Evolutionary conservation across 2,329 filamentous ascomycete species (phyloP).

Genomic region (Aureobasidium sp.): DNA sequence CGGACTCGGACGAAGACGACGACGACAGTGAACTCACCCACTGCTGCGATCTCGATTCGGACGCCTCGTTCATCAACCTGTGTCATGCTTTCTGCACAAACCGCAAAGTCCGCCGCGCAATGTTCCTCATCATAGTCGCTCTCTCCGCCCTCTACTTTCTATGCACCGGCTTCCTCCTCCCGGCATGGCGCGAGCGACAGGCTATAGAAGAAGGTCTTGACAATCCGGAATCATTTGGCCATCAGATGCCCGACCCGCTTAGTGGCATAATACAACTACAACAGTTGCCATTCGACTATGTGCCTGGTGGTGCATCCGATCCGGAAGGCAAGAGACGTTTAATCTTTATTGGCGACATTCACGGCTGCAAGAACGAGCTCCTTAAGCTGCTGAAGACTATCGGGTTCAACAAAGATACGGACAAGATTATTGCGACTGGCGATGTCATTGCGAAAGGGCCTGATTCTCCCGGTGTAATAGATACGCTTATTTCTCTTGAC

Average conservation of each 20-base stretch:
- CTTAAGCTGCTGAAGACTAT: slow-evolving; percentile 58
- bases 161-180: slow-evolving; percentile 33
- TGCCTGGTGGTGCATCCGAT: slow-evolving; percentile 29
- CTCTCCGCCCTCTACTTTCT: slow-evolving; percentile 26
- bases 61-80: slow-evolving; percentile 24
- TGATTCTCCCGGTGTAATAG: slow-evolving; percentile 69
- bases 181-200: slow-evolving; percentile 29
- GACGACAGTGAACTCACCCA: slow-evolving; percentile 10
- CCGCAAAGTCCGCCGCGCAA: slow-evolving; percentile 24
- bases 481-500: slow-evolving; percentile 62
- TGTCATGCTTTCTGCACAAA: slow-evolving; percentile 18
- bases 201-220: slow-evolving; percentile 30
- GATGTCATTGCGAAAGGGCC: slow-evolving; percentile 84
- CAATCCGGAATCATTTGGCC: slow-evolving; percentile 24
- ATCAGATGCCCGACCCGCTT: slow-evolving; percentile 15
- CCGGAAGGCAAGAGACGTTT: slow-evolving; percentile 49
- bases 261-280: slow-evolving; percentile 43
- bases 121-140: slow-evolving; percentile 28
- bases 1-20: slow-evolving; percentile 15
- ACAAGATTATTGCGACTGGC: slow-evolving; percentile 70
- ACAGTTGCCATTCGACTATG: slow-evolving; percentile 37
- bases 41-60: slow-evolving; percentile 31
- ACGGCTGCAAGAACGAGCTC: slow-evolving; percentile 69
- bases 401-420: slow-evolving; percentile 53
- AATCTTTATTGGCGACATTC: slow-evolving; percentile 83